Conservation (phyloP, 1,284 basidiomycete genomes). For the Ganoderma leucocontextum region DNA sequence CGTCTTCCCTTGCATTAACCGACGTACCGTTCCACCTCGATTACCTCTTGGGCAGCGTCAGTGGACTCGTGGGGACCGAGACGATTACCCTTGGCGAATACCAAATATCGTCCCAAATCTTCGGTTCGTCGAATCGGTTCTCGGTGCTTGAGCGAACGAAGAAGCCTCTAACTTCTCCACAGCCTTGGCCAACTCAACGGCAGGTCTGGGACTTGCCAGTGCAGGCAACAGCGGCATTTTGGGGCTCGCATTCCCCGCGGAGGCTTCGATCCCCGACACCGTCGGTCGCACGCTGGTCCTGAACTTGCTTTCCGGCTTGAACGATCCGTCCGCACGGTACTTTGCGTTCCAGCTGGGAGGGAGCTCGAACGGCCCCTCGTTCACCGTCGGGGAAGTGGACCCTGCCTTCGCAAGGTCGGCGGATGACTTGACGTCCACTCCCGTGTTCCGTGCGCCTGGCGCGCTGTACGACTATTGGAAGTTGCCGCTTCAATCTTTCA, state of each 20-base stretch:
- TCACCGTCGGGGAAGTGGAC: slow-evolving; percentile 62
- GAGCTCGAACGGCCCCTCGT: slow-evolving; percentile 51
- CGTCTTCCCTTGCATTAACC: slow-evolving; percentile 44
- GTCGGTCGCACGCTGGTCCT: slow-evolving; percentile 55
- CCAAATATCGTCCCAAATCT: slow-evolving; percentile 49
- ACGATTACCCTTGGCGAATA: slow-evolving; percentile 53
- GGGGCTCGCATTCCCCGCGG: slow-evolving; percentile 59
- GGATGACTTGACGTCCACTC: slow-evolving; percentile 47
- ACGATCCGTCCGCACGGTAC: slow-evolving; percentile 49
- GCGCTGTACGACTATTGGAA: slow-evolving; percentile 66
- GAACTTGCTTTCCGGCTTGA: slow-evolving; percentile 56
- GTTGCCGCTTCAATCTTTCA: slow-evolving; percentile 54
- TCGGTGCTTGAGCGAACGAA: slow-evolving; percentile 8
- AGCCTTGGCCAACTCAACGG: slow-evolving; percentile 58
- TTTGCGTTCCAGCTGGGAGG: slow-evolving; percentile 62
- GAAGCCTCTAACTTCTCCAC: slow-evolving; percentile 16
- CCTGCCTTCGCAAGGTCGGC: slow-evolving; percentile 46
- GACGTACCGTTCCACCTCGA: slow-evolving; percentile 48
- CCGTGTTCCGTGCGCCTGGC: slow-evolving; percentile 51
- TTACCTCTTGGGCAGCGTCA: slow-evolving; percentile 58
- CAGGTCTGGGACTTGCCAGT: slow-evolving; percentile 52
- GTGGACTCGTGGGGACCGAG: slow-evolving; percentile 53
- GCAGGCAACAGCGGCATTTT: slow-evolving; percentile 66
- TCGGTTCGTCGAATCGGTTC: slow-evolving; percentile 44
- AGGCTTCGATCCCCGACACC: slow-evolving; percentile 55